phyloP scores from a whole-genome alignment of 352 stramenopile genomes.

The Phytophthora citricola region DNA sequence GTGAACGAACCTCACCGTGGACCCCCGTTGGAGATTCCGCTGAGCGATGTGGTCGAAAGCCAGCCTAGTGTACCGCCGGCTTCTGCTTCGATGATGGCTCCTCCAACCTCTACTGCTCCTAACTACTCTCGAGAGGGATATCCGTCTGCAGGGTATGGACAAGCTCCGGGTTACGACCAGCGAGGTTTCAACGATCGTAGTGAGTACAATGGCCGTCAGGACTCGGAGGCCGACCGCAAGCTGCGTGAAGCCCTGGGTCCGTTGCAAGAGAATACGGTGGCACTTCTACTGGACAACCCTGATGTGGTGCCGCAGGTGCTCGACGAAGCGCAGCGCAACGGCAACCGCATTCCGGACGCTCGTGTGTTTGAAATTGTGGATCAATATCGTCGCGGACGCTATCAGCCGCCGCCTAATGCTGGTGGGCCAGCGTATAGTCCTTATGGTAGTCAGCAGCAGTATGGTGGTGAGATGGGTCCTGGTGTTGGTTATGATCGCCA shows the following conservation, averaged over 20 bases:
- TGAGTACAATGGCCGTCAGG: conserved; percentile 40
- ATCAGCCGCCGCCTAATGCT: conserved; percentile 35
- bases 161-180: conserved; percentile 30
- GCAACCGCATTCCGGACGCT: conserved; percentile 75
- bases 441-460: conserved; percentile 53
- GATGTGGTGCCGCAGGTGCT: conserved; percentile 80
- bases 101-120: conserved; percentile 17
- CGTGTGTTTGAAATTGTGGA: conserved; percentile 85
- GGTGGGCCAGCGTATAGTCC: conserved; percentile 44
- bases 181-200: conserved; percentile 30
- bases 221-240: conserved; percentile 66
- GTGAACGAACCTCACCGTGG: conserved; percentile 69
- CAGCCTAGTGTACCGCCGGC: conserved; percentile 23
- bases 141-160: conserved; percentile 29
- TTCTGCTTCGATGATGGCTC: conserved; percentile 31
- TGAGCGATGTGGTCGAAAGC: conserved; percentile 65
- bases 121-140: conserved; percentile 33
- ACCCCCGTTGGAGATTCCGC: conserved; percentile 63
- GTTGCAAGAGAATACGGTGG: conserved; percentile 76
- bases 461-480: conserved; percentile 38
- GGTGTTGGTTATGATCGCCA: conserved; percentile 35
- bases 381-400: conserved; percentile 55
- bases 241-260: conserved; percentile 72
- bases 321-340: conserved; percentile 81
- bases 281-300: conserved; percentile 75